Base-by-base conservation (phyloP, 495 filamentous ascomycete genomes). In the Hyaloscypha bicolor region DNA sequence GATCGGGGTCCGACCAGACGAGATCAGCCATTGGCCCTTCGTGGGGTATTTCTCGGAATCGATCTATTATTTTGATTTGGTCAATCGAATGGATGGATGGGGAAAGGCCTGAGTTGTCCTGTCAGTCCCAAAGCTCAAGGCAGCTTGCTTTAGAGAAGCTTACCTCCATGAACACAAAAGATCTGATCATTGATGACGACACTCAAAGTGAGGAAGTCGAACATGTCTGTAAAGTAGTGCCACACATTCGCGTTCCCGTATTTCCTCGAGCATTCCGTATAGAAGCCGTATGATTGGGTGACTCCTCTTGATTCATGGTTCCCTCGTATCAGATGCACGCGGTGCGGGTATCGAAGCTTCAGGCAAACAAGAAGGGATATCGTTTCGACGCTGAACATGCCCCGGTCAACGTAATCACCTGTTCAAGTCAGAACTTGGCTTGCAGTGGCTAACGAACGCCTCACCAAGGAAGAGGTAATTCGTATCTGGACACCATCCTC, bases 201-300 rank as follows among this genome's bases (percentile, higher is more conserved):
- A 69, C 91, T 95, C 55, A 99, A 80, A 3, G 94, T 97, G 62
- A 99, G 85, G 75, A 94, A 99, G 80, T 99, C 95, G 79, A 99
- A 99, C 94, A 99, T 97, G 79, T 99, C 95, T 61, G 95, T 99
- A 73, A 99, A 99, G 77, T 97, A 94, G 76, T 98, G 96, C 95
- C 95, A 99, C 11, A 99, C 96, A 69, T 95, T 97, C 37, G 95
- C 93, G 77, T 95, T 97, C 66, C 94, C 94, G 77, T 99, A 99
- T 77, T 99, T 99, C 62, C 95, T 90, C 16, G 90, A 92, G 77
- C 95, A 99, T 76, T 99, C 95, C 4, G 95, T 99, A 74, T 99
- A 99, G 80, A 99, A 99, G 59, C 95, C 95, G 78, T 99, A 99
- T 48, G 94, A 97, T 77, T 99, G 95, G 9, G 95, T 99, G 29